Evolutionary conservation across 306 rosid species (phyloP).

Genomic region (Geum urbanum): DNA sequence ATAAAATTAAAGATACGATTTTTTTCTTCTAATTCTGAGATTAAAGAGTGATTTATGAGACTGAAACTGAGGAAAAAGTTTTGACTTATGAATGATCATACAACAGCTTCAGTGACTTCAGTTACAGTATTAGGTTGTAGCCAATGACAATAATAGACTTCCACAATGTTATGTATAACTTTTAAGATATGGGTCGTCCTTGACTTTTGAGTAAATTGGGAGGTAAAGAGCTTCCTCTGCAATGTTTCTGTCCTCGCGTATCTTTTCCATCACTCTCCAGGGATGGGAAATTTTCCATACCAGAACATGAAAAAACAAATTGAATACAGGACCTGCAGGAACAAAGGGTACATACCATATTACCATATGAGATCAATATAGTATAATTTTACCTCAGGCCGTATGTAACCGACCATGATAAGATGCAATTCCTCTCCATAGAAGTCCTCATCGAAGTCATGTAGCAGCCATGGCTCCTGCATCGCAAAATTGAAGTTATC

Average conservation of each 20-base stretch:
- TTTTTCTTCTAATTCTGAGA: too few relatives aligned
- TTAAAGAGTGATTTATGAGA: background rate
- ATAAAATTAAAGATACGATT: too few relatives aligned
- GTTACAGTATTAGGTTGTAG: background rate
- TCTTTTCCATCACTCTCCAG: conserved; percentile 75
- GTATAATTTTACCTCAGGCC: conserved; percentile 62
- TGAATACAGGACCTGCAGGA: background rate
- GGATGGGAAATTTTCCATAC: conserved; percentile 53
- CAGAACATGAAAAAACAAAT: conserved; percentile 27
- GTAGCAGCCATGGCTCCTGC: conserved; percentile 98
- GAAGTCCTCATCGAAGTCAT: conserved; percentile 67
- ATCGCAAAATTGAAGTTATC: conserved; percentile 16
- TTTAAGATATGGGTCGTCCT: conserved; percentile 54
- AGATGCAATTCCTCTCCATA: conserved; percentile 77
- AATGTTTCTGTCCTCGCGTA: conserved; percentile 66
- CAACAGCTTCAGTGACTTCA: background rate
- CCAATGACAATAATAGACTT: background rate
- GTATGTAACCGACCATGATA: conserved; percentile 83
- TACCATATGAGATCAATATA: conserved; percentile 2
- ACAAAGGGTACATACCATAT: background rate
- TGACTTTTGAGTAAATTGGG: conserved; percentile 63
- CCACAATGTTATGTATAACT: conserved; percentile 13
- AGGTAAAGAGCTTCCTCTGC: conserved; percentile 86
- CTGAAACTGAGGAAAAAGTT: background rate
- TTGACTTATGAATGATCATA: background rate